Conservation (phyloP, 1,139 yeast species). For the Geotrichum klebahnii region DNA sequence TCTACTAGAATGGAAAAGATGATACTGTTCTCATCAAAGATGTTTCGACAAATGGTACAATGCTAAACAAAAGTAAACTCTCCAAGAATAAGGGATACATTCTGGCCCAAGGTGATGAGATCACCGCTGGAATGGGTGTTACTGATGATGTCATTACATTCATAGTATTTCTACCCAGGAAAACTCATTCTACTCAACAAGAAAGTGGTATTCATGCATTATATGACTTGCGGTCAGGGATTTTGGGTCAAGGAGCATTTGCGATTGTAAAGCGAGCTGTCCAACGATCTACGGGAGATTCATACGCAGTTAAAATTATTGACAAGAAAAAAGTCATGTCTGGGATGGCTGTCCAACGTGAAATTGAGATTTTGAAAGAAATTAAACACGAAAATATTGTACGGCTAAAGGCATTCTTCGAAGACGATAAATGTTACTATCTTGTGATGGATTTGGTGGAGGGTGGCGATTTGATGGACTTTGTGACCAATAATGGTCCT, state of each 20-base stretch:
- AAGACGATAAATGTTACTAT: slow-evolving; percentile 74
- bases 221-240: slow-evolving; percentile 74
- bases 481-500: slow-evolving; percentile 86
- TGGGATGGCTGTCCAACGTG: slow-evolving; percentile 78
- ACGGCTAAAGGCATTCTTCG: slow-evolving; percentile 73
- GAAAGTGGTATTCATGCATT: slow-evolving; percentile 58
- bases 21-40: slow-evolving; percentile 32
- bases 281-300: slow-evolving; percentile 75
- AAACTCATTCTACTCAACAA: slow-evolving; percentile 22
- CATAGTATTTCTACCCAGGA: slow-evolving; percentile 56
- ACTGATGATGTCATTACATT: slow-evolving; percentile 69
- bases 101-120: slow-evolving; percentile 86
- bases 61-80: slow-evolving; percentile 65
- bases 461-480: slow-evolving; percentile 97
- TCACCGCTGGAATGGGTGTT: slow-evolving; percentile 85
- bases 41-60: slow-evolving; percentile 77
- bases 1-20: slow-evolving; percentile 23
- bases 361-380: slow-evolving; percentile 70
- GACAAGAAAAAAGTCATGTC: slow-evolving; percentile 79
- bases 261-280: slow-evolving; percentile 91
- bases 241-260: slow-evolving; percentile 95
- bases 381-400: slow-evolving; percentile 84
- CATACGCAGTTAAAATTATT: slow-evolving; percentile 87
- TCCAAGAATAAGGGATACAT: slow-evolving; percentile 80
- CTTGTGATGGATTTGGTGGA: slow-evolving; percentile 92